Percentiles rank a stretch among this genome's conserved stretches.
phyloP scores from a whole-genome alignment of 352 stramenopile genomes.

The Phytophthora uliginosa region DNA sequence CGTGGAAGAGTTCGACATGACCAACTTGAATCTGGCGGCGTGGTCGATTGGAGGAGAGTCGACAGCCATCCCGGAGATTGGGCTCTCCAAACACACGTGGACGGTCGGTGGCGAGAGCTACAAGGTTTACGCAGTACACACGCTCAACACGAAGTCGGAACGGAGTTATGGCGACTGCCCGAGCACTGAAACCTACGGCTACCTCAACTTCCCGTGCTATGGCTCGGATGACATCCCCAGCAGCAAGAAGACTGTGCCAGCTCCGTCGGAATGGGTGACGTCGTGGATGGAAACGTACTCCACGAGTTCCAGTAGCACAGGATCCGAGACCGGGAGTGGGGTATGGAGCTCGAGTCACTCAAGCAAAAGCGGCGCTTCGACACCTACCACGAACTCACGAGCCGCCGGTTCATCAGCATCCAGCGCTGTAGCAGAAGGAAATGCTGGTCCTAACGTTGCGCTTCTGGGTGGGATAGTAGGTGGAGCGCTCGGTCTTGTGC shows the following conservation, averaged over 20 bases:
- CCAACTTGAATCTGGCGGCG: slow-evolving; percentile 27
- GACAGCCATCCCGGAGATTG: slow-evolving; percentile 27
- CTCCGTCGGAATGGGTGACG: slow-evolving; percentile 35
- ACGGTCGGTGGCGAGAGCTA: slow-evolving; percentile 17
- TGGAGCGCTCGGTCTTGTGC: slow-evolving; percentile 22
- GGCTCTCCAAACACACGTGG: slow-evolving; percentile 32
- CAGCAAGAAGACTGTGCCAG: slow-evolving; percentile 11
- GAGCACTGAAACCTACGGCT: slow-evolving; percentile 21
- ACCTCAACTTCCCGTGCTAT: slow-evolving; percentile 41
- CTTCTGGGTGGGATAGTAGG: slow-evolving; percentile 27
- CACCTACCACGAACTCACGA: background rate
- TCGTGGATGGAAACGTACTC: slow-evolving; percentile 30
- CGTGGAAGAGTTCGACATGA: slow-evolving; percentile 24
- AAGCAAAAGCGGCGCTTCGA: no score
- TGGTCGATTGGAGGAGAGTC: slow-evolving; percentile 35
- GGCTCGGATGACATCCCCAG: slow-evolving; percentile 11
- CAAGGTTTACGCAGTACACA: slow-evolving; percentile 35
- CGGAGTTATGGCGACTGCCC: slow-evolving; percentile 28
- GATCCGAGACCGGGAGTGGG: no score
- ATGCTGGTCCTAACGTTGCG: slow-evolving; percentile 9
- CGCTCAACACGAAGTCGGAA: slow-evolving; percentile 13
- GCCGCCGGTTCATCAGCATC: slow-evolving; percentile 4
- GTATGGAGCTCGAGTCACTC: no score
- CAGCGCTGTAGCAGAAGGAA: background rate
- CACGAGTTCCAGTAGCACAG: background rate